These are phyloP conservation scores for Chlorella sp. DNA, from an alignment of 139 green algal genomes.

Conservation along the genomic window DNA sequence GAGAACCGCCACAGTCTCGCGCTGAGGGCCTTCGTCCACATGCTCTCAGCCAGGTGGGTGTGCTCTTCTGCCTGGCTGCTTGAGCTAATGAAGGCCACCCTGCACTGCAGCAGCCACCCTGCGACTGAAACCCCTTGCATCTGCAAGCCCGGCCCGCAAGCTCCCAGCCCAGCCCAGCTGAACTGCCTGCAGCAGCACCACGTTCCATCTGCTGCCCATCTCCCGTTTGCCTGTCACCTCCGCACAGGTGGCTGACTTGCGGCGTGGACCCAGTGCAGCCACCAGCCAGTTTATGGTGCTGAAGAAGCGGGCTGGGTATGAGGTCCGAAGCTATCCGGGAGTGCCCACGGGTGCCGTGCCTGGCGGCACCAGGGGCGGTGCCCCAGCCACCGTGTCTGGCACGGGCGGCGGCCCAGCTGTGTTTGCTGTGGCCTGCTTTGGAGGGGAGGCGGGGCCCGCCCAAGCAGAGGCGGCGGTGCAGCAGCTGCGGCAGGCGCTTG, in stretches of 20 bases:
- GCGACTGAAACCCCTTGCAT: no score
- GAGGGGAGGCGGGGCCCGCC: neutral
- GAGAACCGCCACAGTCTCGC: no score
- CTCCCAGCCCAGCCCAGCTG: no score
- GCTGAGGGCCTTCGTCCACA: conserved; percentile 31
- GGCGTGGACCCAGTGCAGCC: neutral
- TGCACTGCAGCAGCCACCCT: no score
- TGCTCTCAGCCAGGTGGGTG: conserved; percentile 30
- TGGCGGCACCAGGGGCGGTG: neutral
- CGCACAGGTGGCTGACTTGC: conserved; percentile 8
- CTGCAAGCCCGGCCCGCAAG: no score
- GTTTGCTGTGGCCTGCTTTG: neutral
- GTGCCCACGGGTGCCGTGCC: neutral
- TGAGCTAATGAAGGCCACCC: no score
- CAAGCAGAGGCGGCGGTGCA: neutral
- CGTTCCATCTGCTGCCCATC: no score
- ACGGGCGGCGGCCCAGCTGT: neutral
- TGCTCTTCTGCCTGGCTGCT: no score
- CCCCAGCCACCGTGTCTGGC: neutral
- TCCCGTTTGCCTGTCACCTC: neutral
- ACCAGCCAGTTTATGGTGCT: conserved; percentile 1
- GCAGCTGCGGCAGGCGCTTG: neutral
- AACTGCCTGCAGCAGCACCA: no score
- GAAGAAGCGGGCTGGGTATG: conserved; percentile 9
- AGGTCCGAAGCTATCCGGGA: conserved; percentile 1